Conservation (phyloP, 306 rosid genomes). For the Vigna reflexopilosa region DNA sequence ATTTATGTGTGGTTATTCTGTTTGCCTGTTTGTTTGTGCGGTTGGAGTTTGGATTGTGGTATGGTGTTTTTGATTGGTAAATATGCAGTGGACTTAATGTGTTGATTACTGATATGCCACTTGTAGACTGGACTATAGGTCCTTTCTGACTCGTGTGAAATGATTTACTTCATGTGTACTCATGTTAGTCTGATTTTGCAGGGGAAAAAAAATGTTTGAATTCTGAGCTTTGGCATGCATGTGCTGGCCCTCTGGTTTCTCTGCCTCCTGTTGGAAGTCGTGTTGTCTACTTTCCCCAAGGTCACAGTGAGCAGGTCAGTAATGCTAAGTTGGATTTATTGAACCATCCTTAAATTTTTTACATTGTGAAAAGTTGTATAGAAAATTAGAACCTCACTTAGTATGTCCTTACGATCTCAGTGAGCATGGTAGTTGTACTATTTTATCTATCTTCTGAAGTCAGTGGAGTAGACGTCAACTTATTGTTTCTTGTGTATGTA, state of each 20-base stretch:
- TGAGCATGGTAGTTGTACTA: neutral
- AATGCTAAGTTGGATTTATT: constrained; percentile 27
- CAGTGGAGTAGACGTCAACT: constrained; percentile 26
- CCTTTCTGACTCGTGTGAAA: constrained; percentile 26
- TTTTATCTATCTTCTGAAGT: neutral
- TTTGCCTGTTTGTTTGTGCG: neutral
- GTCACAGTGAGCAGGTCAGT: constrained; percentile 82
- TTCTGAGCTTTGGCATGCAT: constrained; percentile 85
- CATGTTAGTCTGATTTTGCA: constrained; percentile 43
- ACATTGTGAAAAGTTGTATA: constrained; percentile 18
- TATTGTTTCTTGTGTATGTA: neutral
- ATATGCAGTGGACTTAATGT: constrained; percentile 9
- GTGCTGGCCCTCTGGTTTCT: constrained; percentile 82
- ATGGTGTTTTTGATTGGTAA: neutral
- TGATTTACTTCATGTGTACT: constrained; percentile 33
- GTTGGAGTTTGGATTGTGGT: constrained; percentile 16
- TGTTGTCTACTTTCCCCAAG: constrained; percentile 79
- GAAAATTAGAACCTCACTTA: constrained; percentile 18
- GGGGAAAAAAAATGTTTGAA: constrained; percentile 75
- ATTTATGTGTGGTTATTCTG: constrained; percentile 18
- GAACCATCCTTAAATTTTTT: neutral
- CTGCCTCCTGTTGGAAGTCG: constrained; percentile 75
- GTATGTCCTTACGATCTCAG: neutral
- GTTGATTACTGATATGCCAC: constrained; percentile 20
- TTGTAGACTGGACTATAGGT: constrained; percentile 15